A percentile compares a stretch with the other conserved stretches of the same genome.
phyloP scores from a whole-genome alignment of 306 rosid genomes.

The Casuarina glauca region DNA sequence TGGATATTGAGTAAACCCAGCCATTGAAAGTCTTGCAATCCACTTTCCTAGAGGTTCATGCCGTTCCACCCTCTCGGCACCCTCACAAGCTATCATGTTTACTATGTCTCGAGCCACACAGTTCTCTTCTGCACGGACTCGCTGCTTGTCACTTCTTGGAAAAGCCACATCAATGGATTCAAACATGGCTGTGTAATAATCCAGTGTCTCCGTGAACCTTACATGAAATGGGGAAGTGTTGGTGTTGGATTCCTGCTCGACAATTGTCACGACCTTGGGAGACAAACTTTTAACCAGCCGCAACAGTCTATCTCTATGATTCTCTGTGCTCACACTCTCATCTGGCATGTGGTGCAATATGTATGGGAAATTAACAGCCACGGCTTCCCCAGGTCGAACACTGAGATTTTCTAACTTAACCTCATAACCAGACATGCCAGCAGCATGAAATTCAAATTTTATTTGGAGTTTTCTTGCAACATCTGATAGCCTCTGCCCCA shows the following conservation, averaged over 20 bases:
- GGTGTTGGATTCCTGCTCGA: constrained; percentile 96
- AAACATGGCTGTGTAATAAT: constrained; percentile 79
- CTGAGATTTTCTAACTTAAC: constrained; percentile 49
- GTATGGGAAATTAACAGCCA: constrained; percentile 78
- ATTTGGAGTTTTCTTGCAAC: constrained; percentile 47
- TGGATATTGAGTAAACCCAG: constrained; percentile 58
- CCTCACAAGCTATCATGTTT: constrained; percentile 94
- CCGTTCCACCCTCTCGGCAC: constrained; percentile 79
- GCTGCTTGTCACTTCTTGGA: constrained; percentile 54
- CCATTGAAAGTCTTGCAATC: constrained; percentile 79
- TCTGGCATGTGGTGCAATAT: constrained; percentile 93
- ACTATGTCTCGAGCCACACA: constrained; percentile 95
- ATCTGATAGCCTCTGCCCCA: constrained; percentile 47
- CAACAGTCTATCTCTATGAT: constrained; percentile 78
- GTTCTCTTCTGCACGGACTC: constrained; percentile 81
- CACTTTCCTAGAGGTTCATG: constrained; percentile 85
- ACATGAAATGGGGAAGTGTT: constrained; percentile 78
- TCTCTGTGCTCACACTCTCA: constrained; percentile 91
- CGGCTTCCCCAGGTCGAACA: constrained; percentile 58
- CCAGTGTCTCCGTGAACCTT: constrained; percentile 71
- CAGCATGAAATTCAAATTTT: constrained; percentile 79
- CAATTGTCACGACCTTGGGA: constrained; percentile 75
- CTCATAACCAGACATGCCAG: constrained; percentile 70
- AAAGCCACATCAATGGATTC: constrained; percentile 68
- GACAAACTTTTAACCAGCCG: constrained; percentile 76